Base-by-base conservation (phyloP, 1,284 basidiomycete genomes). In the Singerocomus inundabilis region DNA sequence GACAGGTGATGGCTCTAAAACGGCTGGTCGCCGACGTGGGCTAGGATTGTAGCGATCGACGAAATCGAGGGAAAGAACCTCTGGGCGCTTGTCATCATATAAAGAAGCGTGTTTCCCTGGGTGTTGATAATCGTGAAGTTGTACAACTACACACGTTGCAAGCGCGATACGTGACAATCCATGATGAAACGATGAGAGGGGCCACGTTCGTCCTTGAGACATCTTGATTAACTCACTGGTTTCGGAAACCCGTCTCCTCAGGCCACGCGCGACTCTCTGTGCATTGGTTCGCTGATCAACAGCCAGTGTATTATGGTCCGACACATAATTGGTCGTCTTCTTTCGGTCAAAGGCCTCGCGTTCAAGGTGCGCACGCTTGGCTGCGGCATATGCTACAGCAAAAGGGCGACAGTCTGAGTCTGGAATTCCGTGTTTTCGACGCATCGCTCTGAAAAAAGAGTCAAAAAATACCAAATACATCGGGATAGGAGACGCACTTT, bases 381-480 rank as follows among this genome's bases (percentile, higher is more conserved):
- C 87, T 48, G 85, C 84, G 54, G 84, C 82, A 67, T 87, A 88
- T n/a, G 88, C 89, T 51, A 91, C 83, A 63, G 85, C 85, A 74
- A 91, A 91, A 9, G 89, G 85, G 33, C 88, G 77, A 56, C 81
- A 75, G 70, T 91, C 88, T 49, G 74, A 75, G 72, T 91, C 88
- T 16, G 88, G 88, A 51, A 91, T 91, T 40, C 88, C 89, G 61
- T 89, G 80, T 69, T 79, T 76, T 58, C 89, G 74, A 51, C 88
- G 79, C 70, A 80, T 78, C 51, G 79, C 70, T 54, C 80, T 82
- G 46, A 44, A 10, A 33, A 46, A 48, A 41, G 30, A 4, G 46
- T 57, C 8, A 55, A 60, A 49, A 12, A 41, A 39, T 44, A 34
- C 30, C 35, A 55, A 52, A 49, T 42, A 28, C 33, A 44, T 47